Percentiles rank a stretch among this genome's conserved stretches.
Evolutionary conservation across 306 rosid species (phyloP).

Genomic region (Hylodesmum podocarpum): DNA sequence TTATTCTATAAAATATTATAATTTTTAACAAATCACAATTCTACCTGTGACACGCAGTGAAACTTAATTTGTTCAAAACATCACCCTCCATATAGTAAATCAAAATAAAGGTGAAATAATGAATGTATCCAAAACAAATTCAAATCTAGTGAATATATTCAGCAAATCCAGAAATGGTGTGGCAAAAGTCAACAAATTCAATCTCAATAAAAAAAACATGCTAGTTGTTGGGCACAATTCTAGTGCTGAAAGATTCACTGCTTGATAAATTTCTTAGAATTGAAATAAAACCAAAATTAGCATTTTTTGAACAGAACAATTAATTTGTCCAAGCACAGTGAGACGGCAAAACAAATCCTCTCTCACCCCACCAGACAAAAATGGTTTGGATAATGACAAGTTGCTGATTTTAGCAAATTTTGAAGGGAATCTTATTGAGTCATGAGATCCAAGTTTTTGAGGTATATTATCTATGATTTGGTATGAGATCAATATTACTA

Average conservation of each 20-base stretch:
- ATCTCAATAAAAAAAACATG: neutral
- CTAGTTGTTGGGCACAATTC: neutral
- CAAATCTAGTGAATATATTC: neutral
- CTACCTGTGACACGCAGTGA: no score
- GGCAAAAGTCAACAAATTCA: neutral
- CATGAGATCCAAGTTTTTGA: neutral
- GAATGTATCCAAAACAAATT: neutral
- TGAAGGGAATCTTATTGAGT: constrained; percentile 29
- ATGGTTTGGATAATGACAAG: constrained; percentile 29
- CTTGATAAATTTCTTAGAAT: neutral
- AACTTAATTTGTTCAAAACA: no score
- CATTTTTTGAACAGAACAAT: neutral
- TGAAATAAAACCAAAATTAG: neutral
- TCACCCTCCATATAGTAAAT: no score
- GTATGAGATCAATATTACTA: neutral
- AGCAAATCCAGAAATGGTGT: neutral
- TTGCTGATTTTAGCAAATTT: constrained; percentile 28
- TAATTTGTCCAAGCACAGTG: neutral
- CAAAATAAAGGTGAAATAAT: neutral
- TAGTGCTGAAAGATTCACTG: neutral
- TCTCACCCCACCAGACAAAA: neutral
- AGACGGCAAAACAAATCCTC: neutral
- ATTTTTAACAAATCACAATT: no score
- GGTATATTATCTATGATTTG: neutral
- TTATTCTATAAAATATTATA: no score